Base-by-base conservation (phyloP, 2,329 filamentous ascomycete genomes). In the Epichloe hybrida region DNA sequence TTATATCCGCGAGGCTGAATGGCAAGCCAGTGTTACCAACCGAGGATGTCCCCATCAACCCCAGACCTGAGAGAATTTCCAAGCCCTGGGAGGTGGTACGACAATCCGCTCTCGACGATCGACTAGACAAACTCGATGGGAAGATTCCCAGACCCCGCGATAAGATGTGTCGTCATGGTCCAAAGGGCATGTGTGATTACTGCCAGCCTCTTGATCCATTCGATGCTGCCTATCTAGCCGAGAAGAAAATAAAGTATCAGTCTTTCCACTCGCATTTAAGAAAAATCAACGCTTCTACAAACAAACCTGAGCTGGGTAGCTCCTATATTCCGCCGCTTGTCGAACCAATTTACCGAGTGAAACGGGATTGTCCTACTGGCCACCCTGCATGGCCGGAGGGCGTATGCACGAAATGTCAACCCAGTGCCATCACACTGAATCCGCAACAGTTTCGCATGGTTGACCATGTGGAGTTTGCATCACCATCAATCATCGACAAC, bases 171-270 rank as follows among this genome's bases (percentile, higher is more conserved):
- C 84, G 88, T 55, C 93, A 98, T 66, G 91, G 91, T 1, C 83
- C 86, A 48, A 97, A 95, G 69, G 93, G 93, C 65, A 98, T 98
- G 93, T 98, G 93, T 68, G 93, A 98, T 69, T 94, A 96, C 69
- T 98, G 93, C 71, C 95, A 95, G 80, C 94, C 94, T 0, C 71
- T 97, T 48, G 93, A 98, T 62, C 93, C 93, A 1, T 98, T 95
- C 68, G 84, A 94, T 62, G 68, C 84, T n/a, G 82, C 82, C 51
- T 96, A 96, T 61, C 77, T 98, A 17, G 80, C 81, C 34, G 91
- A 98, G 60, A 94, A 91, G 75, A 96, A 96, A 76, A 96, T 98
- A 76, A 98, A 98, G 68, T 95, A 98, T 67, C 76, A 93, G 31
- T 97, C 93, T 0, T 96, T 97, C 70, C 93, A 98, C 68, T 86